Evolutionary conservation across 176 grass and related monocot genomes (phyloP).

Genomic region (Bothriochloa decipiens): DNA sequence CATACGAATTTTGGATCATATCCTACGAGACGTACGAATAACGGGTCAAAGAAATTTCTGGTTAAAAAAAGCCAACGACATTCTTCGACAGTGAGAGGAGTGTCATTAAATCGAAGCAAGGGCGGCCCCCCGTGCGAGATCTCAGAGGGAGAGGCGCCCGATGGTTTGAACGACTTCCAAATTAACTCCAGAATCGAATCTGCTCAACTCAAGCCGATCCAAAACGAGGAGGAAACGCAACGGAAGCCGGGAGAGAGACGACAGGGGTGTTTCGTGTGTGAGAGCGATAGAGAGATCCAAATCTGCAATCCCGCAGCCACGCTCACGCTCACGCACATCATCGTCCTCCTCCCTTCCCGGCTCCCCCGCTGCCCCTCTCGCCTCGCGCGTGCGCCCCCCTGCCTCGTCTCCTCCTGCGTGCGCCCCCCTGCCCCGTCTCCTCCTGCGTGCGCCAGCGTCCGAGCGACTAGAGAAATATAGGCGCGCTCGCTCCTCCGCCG

Average conservation of each 20-base stretch:
- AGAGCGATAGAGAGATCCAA: slow-evolving; percentile 1
- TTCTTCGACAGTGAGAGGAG: not conserved
- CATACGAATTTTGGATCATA: no score
- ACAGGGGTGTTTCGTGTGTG: not conserved
- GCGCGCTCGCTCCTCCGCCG: slow-evolving; percentile 13
- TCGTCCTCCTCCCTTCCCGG: slow-evolving; percentile 2
- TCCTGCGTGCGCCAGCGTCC: not conserved
- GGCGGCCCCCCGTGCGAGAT: not conserved
- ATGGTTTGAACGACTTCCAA: not conserved
- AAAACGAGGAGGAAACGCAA: slow-evolving; percentile 18
- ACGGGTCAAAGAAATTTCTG: no score
- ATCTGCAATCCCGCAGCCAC: slow-evolving; percentile 11
- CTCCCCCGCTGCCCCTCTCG: not conserved
- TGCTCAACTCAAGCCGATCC: not conserved
- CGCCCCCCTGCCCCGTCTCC: not conserved
- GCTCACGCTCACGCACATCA: slow-evolving; percentile 24
- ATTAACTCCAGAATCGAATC: slow-evolving; percentile 12
- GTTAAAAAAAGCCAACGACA: slow-evolving; percentile 13
- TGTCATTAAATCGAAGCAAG: slow-evolving; percentile 25
- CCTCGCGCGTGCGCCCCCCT: slow-evolving; percentile 5
- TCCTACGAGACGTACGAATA: no score
- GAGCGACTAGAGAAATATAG: slow-evolving; percentile 33
- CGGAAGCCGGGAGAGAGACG: not conserved
- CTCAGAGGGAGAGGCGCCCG: not conserved
- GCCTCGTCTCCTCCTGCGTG: not conserved